Evolutionary conservation across 495 filamentous ascomycete genomes (phyloP).

Genomic region (Margaritispora aquatica): DNA sequence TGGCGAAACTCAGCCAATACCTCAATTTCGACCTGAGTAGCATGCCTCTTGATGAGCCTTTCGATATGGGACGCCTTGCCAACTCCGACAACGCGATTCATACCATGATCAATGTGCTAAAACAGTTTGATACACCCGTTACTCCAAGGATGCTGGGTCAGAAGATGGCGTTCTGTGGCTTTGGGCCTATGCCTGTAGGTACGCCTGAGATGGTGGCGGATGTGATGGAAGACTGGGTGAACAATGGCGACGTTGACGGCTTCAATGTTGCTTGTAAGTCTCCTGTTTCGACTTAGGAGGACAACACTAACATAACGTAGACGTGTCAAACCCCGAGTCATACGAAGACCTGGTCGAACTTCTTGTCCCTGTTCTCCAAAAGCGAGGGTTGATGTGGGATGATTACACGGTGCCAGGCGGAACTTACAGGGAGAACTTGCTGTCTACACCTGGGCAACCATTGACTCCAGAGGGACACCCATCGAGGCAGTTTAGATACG

Average conservation of each 20-base stretch:
- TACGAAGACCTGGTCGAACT: slow-evolving; percentile 41
- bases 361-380: slow-evolving; percentile 35
- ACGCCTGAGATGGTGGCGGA: slow-evolving; percentile 24
- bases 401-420: slow-evolving; percentile 41
- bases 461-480: neutral
- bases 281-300: neutral
- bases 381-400: slow-evolving; percentile 40
- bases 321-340: slow-evolving; percentile 37
- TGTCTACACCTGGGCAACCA: slow-evolving; percentile 20
- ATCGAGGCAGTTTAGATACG: slow-evolving; percentile 4
- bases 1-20: slow-evolving; percentile 56
- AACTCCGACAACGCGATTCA: slow-evolving; percentile 3
- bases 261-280: slow-evolving; percentile 26
- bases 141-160: slow-evolving; percentile 14
- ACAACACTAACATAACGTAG: neutral
- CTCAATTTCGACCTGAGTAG: slow-evolving; percentile 57
- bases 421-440: slow-evolving; percentile 45
- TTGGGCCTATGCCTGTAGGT: slow-evolving; percentile 22
- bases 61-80: slow-evolving; percentile 4
- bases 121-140: neutral
- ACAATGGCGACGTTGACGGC: slow-evolving; percentile 27
- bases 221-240: slow-evolving; percentile 23
- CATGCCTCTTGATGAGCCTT: slow-evolving; percentile 44
- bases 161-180: slow-evolving; percentile 23
- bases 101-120: slow-evolving; percentile 6